phyloP scores from a whole-genome alignment of 176 grass and related monocot species.

The Hyparrhenia diplandra region DNA sequence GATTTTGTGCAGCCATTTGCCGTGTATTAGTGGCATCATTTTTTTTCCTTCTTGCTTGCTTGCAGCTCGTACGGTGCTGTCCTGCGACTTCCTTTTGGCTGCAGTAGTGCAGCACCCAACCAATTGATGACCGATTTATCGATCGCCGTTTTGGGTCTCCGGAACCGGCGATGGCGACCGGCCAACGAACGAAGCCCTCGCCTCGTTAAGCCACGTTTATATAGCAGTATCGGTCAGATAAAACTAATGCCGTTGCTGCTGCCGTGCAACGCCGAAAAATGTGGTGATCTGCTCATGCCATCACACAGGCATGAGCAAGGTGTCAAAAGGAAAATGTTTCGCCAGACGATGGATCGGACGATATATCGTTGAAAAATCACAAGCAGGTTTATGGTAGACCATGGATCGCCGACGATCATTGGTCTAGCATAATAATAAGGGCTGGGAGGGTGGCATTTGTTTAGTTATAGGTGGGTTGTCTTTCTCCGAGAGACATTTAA shows the following conservation, averaged over 20 bases:
- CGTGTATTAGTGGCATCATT: background rate
- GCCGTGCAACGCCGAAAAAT: background rate
- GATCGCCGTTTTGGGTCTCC: background rate
- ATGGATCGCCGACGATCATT: background rate
- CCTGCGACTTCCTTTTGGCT: background rate
- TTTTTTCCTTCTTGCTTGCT: too few relatives aligned
- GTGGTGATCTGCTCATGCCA: background rate
- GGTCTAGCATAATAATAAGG: background rate
- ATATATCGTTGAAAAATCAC: background rate
- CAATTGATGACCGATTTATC: background rate
- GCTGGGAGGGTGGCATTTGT: too few relatives aligned
- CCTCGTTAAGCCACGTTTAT: background rate
- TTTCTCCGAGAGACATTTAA: background rate
- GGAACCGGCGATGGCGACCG: slow-evolving; percentile 15
- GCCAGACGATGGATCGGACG: background rate
- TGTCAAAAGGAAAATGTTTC: background rate
- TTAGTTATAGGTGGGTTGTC: background rate
- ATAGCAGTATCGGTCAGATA: too few relatives aligned
- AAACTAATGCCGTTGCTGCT: background rate
- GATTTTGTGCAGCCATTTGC: background rate
- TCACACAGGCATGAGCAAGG: background rate
- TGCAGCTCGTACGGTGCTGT: background rate
- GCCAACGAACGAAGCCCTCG: slow-evolving; percentile 21
- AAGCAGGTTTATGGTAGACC: background rate
- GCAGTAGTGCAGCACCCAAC: background rate